Percentiles rank a stretch among this genome's conserved stretches.
These are phyloP conservation scores for Adansonia madagascariensis DNA, from an alignment of 441 rosid species.

Conservation along the genomic window DNA sequence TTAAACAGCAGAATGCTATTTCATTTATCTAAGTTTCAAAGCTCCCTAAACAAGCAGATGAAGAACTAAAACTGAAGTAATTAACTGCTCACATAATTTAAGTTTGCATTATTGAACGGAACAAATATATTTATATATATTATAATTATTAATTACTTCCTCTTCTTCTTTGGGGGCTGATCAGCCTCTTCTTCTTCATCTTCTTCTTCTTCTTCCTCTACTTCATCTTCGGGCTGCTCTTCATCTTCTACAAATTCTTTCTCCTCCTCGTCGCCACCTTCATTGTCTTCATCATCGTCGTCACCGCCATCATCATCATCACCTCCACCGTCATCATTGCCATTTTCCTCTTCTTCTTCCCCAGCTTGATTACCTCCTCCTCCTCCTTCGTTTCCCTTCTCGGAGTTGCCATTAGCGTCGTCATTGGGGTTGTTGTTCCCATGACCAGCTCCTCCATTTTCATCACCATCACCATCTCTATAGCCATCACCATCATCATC, in stretches of 20 bases:
- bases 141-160: neutral
- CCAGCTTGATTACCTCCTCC: neutral
- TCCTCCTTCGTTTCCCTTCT: conserved; percentile 1
- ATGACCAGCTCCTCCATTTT: conserved; percentile 4
- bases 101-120: neutral
- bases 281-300: neutral
- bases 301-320: neutral
- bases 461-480: neutral
- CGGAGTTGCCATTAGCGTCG: neutral
- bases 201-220: neutral
- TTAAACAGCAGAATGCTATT: neutral
- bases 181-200: neutral
- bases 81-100: neutral
- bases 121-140: too few relatives aligned
- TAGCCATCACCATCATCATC: neutral
- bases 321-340: neutral
- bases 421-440: neutral
- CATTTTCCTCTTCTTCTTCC: conserved; percentile 14
- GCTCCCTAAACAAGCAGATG: neutral
- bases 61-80: neutral
- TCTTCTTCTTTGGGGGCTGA: conserved; percentile 18
- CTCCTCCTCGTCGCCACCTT: neutral
- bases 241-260: neutral
- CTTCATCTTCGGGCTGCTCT: neutral
- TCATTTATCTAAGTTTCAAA: neutral